Evolutionary conservation across 805 yeast species (phyloP).

Genomic region (Metschnikowia colocasiae): DNA sequence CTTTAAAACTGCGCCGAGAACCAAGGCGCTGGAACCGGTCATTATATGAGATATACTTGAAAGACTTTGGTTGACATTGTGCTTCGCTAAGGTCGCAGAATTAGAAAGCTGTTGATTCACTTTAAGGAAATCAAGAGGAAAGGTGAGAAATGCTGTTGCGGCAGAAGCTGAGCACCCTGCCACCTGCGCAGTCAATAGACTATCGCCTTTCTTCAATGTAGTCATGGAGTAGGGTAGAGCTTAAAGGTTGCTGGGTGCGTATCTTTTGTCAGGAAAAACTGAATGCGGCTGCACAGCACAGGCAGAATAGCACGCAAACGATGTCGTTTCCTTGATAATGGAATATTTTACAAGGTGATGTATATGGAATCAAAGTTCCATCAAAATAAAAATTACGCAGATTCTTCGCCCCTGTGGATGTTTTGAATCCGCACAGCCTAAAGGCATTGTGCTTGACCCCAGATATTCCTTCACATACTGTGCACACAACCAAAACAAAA

Average conservation of each 20-base stretch:
- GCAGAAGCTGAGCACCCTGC: slow-evolving; percentile 63
- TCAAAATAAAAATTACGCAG: neutral
- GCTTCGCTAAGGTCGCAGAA: slow-evolving; percentile 32
- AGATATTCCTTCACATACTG: slow-evolving; percentile 4
- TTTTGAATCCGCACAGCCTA: neutral
- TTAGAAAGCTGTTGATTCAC: slow-evolving; percentile 61
- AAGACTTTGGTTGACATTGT: slow-evolving; percentile 31
- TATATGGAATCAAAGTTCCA: neutral
- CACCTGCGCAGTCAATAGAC: slow-evolving; percentile 53
- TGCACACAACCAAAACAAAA: slow-evolving; percentile 4
- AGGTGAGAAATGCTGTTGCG: slow-evolving; percentile 58
- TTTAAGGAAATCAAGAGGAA: slow-evolving; percentile 70
- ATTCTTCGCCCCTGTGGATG: neutral
- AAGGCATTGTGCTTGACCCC: slow-evolving; percentile 1
- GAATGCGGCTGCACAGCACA: slow-evolving; percentile 1
- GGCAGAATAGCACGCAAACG: neutral
- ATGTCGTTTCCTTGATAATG: neutral
- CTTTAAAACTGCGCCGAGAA: slow-evolving; percentile 69
- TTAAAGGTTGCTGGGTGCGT: neutral
- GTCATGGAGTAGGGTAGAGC: slow-evolving; percentile 5
- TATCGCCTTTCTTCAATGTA: slow-evolving; percentile 21
- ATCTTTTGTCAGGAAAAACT: slow-evolving; percentile 1
- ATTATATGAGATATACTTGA: slow-evolving; percentile 34
- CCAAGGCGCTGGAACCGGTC: slow-evolving; percentile 71
- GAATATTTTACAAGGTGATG: neutral